Evolutionary conservation across 2,329 filamentous ascomycete genomes (phyloP), one percentile per base, ranked within the genome.

Genomic region (Colletotrichum ledebouriae): DNA sequence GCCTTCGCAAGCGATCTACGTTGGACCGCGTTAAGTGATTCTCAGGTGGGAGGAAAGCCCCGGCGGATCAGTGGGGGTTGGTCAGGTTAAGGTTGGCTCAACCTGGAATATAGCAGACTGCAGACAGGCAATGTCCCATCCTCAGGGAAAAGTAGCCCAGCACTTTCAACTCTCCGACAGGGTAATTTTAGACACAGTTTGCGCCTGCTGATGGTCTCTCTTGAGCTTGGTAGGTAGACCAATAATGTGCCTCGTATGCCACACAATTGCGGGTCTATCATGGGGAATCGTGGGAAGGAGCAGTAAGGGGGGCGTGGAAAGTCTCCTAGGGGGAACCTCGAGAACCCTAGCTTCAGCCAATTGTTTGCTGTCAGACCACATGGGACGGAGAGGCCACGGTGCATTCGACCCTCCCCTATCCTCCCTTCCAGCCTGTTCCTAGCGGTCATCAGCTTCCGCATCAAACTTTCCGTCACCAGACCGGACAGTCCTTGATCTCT

Each of bases 361-460:
- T 65, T 39, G 55, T 25, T 60, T 61, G 47, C 65, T 65, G 65
- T 65, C 65, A 65, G 61, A 62, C 52, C 46, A 68, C 61, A 68
- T 68, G 65, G 65, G 74, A 77, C 77, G 70, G 37, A 39, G 37
- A 79, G 77, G 77, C 77, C 77, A 79, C 76, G 78, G 77, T 78
- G 78, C 77, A 78, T 78, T 74, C 63, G 61, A 67, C 49, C 62
- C 58, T 67, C 68, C 68, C 69, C 66, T 64, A 64, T 71, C 55
- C 65, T 71, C 62, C 59, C 63, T 70, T 64, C 65, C 65, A 68
- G 61, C 55, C 65, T 65, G 65, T 61, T 65, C 60, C 65, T 61
- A 60, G 66, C 66, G 59, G 66, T 69, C 61, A 69, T 69, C 66
- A 69, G 66, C 61, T 69, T 50, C 63, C 63, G 59, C 59, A 59